phyloP scores from a whole-genome alignment of 352 stramenopile genomes.

The Pythium monospermum region DNA sequence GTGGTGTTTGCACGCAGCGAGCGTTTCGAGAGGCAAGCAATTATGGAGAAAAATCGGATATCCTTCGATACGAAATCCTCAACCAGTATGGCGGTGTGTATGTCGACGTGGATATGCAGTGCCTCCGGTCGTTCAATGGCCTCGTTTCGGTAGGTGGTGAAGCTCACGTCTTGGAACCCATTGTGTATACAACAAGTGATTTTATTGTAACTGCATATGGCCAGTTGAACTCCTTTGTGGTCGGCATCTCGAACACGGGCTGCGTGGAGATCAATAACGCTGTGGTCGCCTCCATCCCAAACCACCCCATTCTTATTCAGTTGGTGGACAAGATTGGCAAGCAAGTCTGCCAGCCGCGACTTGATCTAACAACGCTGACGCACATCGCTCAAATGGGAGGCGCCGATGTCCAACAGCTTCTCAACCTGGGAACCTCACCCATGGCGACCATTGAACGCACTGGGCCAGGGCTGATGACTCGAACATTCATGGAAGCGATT shows the following conservation, averaged over 20 bases:
- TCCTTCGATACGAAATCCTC: constrained; percentile 71
- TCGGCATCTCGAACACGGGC: constrained; percentile 59
- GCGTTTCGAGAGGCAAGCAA: constrained; percentile 49
- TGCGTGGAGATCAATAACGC: constrained; percentile 76
- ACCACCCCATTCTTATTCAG: constrained; percentile 28
- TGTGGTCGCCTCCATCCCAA: constrained; percentile 30
- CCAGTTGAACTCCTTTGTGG: constrained; percentile 40
- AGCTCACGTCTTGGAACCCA: neutral
- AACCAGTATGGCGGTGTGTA: constrained; percentile 50
- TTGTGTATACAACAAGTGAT: neutral
- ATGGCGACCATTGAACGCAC: constrained; percentile 50
- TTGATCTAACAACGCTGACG: constrained; percentile 18
- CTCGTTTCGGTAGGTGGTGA: constrained; percentile 24
- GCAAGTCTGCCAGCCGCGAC: constrained; percentile 2
- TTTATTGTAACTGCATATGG: too few relatives aligned
- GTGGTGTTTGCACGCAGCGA: constrained; percentile 9
- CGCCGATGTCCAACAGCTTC: neutral
- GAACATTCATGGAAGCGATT: constrained; percentile 41
- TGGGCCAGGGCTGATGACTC: constrained; percentile 45
- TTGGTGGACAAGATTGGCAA: constrained; percentile 30
- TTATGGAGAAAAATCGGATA: constrained; percentile 70
- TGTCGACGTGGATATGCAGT: constrained; percentile 68
- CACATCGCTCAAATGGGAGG: constrained; percentile 18
- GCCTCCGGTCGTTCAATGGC: constrained; percentile 38
- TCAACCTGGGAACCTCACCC: neutral